Conservation (phyloP, 495 filamentous ascomycete species). For the Neurospora sublineolata region DNA sequence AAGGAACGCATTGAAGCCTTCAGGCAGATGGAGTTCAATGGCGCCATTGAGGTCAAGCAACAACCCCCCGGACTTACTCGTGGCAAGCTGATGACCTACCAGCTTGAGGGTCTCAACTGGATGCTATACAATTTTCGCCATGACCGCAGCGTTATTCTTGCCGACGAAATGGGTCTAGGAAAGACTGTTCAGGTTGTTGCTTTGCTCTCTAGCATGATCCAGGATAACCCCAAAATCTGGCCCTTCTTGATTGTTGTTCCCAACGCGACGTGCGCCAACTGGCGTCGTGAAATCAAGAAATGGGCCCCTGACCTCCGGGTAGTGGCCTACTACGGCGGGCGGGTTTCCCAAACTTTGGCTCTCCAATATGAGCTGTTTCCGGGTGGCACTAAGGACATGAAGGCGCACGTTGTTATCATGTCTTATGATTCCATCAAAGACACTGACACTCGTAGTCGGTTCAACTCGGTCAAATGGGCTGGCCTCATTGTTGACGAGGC, state of each 20-base stretch:
- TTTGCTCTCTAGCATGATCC: conserved; percentile 64
- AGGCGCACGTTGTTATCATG: conserved; percentile 85
- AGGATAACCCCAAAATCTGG: conserved; percentile 66
- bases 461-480: conserved; percentile 65
- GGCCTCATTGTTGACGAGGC: conserved; percentile 92
- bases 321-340: conserved; percentile 79
- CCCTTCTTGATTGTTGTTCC: conserved; percentile 91
- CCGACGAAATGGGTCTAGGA: conserved; percentile 97
- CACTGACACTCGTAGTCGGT: conserved; percentile 47
- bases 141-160: conserved; percentile 79
- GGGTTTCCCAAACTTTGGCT: conserved; percentile 55
- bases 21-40: conserved; percentile 52
- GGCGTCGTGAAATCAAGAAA: conserved; percentile 89
- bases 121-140: conserved; percentile 83
- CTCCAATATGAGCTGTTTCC: conserved; percentile 77
- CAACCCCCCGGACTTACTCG: conserved; percentile 67
- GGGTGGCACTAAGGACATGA: conserved; percentile 39
- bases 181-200: conserved; percentile 95
- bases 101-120: conserved; percentile 92
- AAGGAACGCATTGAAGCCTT: conserved; percentile 50
- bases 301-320: conserved; percentile 83
- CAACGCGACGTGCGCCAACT: conserved; percentile 91
- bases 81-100: conserved; percentile 85
- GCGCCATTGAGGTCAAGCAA: conserved; percentile 49
- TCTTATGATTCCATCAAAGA: conserved; percentile 82